Evolutionary conservation across 768 basidiomycete species (phyloP), one percentile per base, ranked within the genome.

Genomic region (Suillus bovinus): DNA sequence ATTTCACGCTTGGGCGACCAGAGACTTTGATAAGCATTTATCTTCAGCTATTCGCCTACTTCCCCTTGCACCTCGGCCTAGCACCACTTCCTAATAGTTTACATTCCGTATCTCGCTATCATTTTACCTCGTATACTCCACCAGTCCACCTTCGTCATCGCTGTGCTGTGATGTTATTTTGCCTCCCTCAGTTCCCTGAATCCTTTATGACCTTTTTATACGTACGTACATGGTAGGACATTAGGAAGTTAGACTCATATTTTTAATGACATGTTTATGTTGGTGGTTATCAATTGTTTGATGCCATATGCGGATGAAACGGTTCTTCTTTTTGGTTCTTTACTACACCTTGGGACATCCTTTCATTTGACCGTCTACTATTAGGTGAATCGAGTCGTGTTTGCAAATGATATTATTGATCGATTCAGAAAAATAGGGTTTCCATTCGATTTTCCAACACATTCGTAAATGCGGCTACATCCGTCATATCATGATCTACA

Each of bases 161-260:
- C 59, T 60, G 46, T n/a, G 44, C 47, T 60, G n/a, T 36, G 46
- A 55, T 49, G 34, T 31, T 55, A 29, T 60, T 56, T 38, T 60
- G 59, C 34, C 57, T 38, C 36, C 2, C 34, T 34, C 50, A 24
- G 27, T 60, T 60, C 14, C 34, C 14, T 22, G 31, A 59, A 33
- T 36, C 59, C 34, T 52, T 60, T 60, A 60, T 60, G 59, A 60
- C 59, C 36, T 60, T 53, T 60, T 60, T 60, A 60, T 60, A 58
- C 58, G 54, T 55, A 55, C 34, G 54, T 38, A 38, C 53, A 27
- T 34, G 53, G 59, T 60, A 60, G 59, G 59, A 52, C 50, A 16
- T 38, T 60, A 60, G 59, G 59, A 27, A 36, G 59, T 60, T 60
- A 52, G 22, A 60, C 33, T 53, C n/a, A 31, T 60, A 60, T 60